Base-by-base conservation (phyloP, 2,329 filamentous ascomycete species). In the Neonectria ditissima region DNA sequence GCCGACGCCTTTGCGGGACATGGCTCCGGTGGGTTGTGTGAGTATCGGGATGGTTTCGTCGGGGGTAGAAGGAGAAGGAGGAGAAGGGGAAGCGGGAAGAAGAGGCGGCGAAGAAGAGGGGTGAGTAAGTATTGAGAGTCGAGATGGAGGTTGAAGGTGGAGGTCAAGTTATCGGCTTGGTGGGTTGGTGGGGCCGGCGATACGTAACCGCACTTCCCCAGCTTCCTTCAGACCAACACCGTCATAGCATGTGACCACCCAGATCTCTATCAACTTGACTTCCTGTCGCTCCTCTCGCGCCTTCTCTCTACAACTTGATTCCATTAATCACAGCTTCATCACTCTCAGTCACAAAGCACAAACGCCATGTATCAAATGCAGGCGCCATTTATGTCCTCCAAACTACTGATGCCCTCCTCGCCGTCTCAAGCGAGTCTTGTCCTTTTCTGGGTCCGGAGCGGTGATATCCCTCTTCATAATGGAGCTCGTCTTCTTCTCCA, bases 1-100 rank as follows among this genome's bases (percentile, higher is more conserved):
- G 74, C 95, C 95, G 65, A 97, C 93, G 68, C 93, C 93, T 80
- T 93, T 93, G 73, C 91, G 90, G 20, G 88, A 90, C 88, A 90
- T 90, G 59, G 32, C 74, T 43, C 55, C 14, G 5, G 14, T 50
- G 48, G 16, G 6, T 32, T 9, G n/a, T 56, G 32, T 26, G 10
- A 53, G 56, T 55, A 26, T 32, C 13, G 16, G n/a, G 14, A 39
- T 20, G 11, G 47, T 47, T 44, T 18, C 53, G 57, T 48, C 45
- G 34, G 28, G 44, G 55, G n/a, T 14, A 41, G 30, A 28, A 48
- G 52, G 28, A 50, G 55, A 20, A 18, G n/a, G 7, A 13, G 5
- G 24, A 6, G 24, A 4, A 26, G 6, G 24, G 32, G 10, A 10
- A 26, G 32, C 24, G 37, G 5, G 32, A 5, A n/a, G 50, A 26